phyloP scores from a whole-genome alignment of 345 rosid species.

The Populus deltoides region DNA sequence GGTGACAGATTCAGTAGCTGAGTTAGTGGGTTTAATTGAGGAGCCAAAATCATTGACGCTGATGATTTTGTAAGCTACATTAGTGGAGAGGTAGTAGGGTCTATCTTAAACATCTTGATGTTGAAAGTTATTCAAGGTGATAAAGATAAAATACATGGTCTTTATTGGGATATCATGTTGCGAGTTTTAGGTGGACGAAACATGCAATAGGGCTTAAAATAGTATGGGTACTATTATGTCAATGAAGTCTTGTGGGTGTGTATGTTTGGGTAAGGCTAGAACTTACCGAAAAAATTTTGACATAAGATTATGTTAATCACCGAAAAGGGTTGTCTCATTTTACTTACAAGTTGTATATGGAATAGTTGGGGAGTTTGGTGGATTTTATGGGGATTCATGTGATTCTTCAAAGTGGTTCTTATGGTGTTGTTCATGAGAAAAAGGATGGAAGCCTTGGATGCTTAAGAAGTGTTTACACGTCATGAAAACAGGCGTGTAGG shows the following conservation, averaged over 20 bases:
- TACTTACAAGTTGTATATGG: too few species aligned
- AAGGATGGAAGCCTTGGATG: background rate
- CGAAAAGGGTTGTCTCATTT: too few species aligned
- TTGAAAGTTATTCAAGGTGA: too few species aligned
- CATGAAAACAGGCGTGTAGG: too few species aligned
- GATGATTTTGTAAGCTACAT: accelerated
- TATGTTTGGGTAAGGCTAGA: background rate
- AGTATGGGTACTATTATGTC: accelerated
- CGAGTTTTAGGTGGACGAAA: background rate
- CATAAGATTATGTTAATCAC: too few species aligned
- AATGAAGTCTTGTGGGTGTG: background rate
- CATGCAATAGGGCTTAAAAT: too few species aligned
- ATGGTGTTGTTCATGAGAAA: background rate
- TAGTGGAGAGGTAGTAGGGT: accelerated
- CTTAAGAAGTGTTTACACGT: background rate
- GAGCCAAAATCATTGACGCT: accelerated
- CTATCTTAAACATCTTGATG: too few species aligned
- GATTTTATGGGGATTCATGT: too few species aligned
- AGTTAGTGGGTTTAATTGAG: background rate
- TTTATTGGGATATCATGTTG: too few species aligned
- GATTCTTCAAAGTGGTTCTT: too few species aligned
- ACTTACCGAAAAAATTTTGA: background rate
- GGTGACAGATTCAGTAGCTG: accelerated
- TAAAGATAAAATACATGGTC: too few species aligned
- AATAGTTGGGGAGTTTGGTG: too few species aligned